Percentiles rank a stretch among this genome's conserved stretches.
Conservation (phyloP, 2,329 filamentous ascomycete genomes). For the Aschersonia sp. region DNA sequence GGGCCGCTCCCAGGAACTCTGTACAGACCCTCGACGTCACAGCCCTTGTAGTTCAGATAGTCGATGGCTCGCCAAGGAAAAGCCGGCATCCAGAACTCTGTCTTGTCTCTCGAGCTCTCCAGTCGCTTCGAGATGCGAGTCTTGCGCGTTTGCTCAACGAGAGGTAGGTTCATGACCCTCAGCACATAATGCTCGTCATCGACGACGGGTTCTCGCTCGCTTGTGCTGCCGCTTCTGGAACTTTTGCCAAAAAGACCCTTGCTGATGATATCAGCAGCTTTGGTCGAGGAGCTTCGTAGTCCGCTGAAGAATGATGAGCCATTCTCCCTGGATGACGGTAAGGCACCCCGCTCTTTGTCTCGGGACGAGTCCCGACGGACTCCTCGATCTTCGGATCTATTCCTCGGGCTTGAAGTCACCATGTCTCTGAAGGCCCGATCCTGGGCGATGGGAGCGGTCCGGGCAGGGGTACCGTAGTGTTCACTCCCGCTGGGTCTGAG, state of each 20-base stretch:
- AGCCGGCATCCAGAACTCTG: slow-evolving; percentile 97
- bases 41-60: slow-evolving; percentile 88
- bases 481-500: slow-evolving; percentile 12
- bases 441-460: slow-evolving; percentile 47
- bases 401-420: slow-evolving; percentile 50
- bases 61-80: slow-evolving; percentile 94
- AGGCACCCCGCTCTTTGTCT: slow-evolving; percentile 34
- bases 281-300: slow-evolving; percentile 56
- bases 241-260: slow-evolving; percentile 75
- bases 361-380: slow-evolving; percentile 27
- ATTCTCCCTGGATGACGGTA: slow-evolving; percentile 42
- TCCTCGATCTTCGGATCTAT: slow-evolving; percentile 59
- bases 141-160: slow-evolving; percentile 78
- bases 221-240: slow-evolving; percentile 55
- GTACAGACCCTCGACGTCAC: slow-evolving; percentile 87
- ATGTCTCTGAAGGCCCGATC: slow-evolving; percentile 57
- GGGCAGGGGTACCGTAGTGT: slow-evolving; percentile 19
- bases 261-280: slow-evolving; percentile 67
- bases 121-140: slow-evolving; percentile 85
- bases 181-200: slow-evolving; percentile 76
- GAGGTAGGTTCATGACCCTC: slow-evolving; percentile 71
- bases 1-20: slow-evolving; percentile 81
- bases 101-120: slow-evolving; percentile 83
- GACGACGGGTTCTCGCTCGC: slow-evolving; percentile 47
- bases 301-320: slow-evolving; percentile 56